Percentiles rank a stretch among this genome's conserved stretches.
phyloP scores from a whole-genome alignment of 2,329 filamentous ascomycete species.

The Botrytis byssoidea region DNA sequence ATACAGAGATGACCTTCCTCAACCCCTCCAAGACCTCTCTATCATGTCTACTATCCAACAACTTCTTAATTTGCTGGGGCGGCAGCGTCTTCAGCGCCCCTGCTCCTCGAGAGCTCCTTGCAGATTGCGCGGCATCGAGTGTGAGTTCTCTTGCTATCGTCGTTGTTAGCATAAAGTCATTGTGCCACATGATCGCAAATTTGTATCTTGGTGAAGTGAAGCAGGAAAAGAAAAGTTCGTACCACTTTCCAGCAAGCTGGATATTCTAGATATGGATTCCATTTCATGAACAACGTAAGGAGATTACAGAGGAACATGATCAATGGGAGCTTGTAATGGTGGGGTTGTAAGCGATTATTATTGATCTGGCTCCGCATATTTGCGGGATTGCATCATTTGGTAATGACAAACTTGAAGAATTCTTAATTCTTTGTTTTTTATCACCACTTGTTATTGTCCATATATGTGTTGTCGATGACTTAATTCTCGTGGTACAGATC shows the following conservation, averaged over 20 bases:
- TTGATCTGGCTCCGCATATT: conserved; percentile 19
- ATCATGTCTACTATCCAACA: conserved; percentile 90
- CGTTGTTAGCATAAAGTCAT: conserved; percentile 24
- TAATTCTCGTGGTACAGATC: background rate
- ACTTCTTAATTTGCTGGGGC: conserved; percentile 84
- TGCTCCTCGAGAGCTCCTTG: conserved; percentile 57
- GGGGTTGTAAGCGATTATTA: conserved; percentile 32
- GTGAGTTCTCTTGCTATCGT: conserved; percentile 86
- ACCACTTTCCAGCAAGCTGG: conserved; percentile 93
- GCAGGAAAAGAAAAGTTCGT: conserved; percentile 39
- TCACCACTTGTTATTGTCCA: background rate
- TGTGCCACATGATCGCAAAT: conserved; percentile 17
- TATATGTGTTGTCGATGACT: background rate
- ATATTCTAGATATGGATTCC: conserved; percentile 96
- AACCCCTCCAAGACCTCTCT: conserved; percentile 90
- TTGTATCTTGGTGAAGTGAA: background rate
- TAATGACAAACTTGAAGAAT: conserved; percentile 5
- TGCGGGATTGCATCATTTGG: conserved; percentile 18
- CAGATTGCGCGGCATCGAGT: conserved; percentile 91
- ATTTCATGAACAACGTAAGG: conserved; percentile 54
- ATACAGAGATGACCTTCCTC: conserved; percentile 81
- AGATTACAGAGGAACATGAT: conserved; percentile 29
- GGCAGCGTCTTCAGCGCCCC: conserved; percentile 66
- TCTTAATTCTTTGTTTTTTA: background rate
- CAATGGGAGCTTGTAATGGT: conserved; percentile 31